phyloP scores from a whole-genome alignment of 2,329 filamentous ascomycete genomes.

The Penicillium corylophilum region DNA sequence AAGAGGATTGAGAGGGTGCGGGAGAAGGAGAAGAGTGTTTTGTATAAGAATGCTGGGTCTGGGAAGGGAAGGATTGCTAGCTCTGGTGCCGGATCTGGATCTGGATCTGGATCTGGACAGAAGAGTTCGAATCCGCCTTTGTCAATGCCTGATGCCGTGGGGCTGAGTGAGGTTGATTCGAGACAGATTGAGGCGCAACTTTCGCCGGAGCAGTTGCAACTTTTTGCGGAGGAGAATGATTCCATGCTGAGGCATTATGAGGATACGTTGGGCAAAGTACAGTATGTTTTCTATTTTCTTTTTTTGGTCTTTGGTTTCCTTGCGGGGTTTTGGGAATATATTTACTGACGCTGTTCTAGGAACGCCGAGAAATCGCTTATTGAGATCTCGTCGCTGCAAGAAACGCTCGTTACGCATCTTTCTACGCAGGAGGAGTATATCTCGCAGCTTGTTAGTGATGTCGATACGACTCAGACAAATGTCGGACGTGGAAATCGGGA shows the following conservation, averaged over 20 bases:
- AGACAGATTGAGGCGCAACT: slow-evolving; percentile 58
- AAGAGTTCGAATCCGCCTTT: background rate
- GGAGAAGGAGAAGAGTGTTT: slow-evolving; percentile 83
- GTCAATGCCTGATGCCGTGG: slow-evolving; percentile 28
- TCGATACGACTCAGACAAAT: slow-evolving; percentile 77
- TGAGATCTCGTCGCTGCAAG: slow-evolving; percentile 91
- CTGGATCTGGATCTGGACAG: too few relatives aligned
- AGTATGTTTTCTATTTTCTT: slow-evolving; percentile 58
- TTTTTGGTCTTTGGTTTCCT: background rate
- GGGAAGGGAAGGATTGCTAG: too few relatives aligned
- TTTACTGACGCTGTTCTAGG: slow-evolving; percentile 47
- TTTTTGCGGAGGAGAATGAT: slow-evolving; percentile 91
- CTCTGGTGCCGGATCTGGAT: too few relatives aligned
- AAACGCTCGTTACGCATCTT: slow-evolving; percentile 81
- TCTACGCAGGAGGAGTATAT: slow-evolving; percentile 85
- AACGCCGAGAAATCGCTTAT: slow-evolving; percentile 85
- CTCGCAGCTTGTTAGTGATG: slow-evolving; percentile 82
- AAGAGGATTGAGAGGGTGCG: slow-evolving; percentile 77
- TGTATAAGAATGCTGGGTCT: slow-evolving; percentile 61
- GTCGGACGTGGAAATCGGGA: slow-evolving; percentile 87
- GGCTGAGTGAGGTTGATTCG: slow-evolving; percentile 33
- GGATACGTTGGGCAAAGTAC: slow-evolving; percentile 89
- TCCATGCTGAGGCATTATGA: slow-evolving; percentile 92
- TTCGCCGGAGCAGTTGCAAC: slow-evolving; percentile 80
- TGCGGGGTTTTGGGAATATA: background rate